Conservation (phyloP, 2,329 filamentous ascomycete genomes). For the Botryotinia convoluta region DNA sequence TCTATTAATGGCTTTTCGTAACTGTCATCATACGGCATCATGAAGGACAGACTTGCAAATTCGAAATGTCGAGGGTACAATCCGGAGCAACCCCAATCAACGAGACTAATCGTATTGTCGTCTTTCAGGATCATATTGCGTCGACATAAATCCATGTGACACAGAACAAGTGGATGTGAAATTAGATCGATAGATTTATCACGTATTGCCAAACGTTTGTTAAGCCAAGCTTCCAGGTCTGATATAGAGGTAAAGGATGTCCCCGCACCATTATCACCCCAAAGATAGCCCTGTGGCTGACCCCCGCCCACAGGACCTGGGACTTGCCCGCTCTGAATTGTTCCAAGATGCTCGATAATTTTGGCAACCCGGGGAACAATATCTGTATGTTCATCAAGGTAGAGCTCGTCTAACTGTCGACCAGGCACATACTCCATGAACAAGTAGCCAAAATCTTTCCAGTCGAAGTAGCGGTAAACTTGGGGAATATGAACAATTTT, state of each 20-base stretch:
- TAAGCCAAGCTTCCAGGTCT: neutral
- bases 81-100: constrained; percentile 33
- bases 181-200: constrained; percentile 25
- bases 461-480: constrained; percentile 30
- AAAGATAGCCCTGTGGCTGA: neutral
- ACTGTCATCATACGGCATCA: neutral
- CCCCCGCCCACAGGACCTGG: neutral
- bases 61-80: constrained; percentile 34
- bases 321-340: neutral
- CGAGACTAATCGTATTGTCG: constrained; percentile 30
- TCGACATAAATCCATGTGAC: constrained; percentile 34
- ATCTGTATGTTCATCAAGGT: neutral
- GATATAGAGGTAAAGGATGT: neutral
- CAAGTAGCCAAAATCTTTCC: constrained; percentile 27
- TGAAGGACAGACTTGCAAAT: constrained; percentile 22
- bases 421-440: constrained; percentile 35
- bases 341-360: neutral
- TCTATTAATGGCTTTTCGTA: neutral
- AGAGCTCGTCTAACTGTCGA: constrained; percentile 24
- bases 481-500: constrained; percentile 30
- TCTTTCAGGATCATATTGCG: constrained; percentile 34
- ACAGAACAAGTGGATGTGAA: constrained; percentile 33
- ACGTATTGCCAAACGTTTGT: neutral
- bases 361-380: neutral
- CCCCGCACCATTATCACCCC: neutral